Conservation (phyloP, 2,329 filamentous ascomycete species). For the Pseudogymnoascus sp. region DNA sequence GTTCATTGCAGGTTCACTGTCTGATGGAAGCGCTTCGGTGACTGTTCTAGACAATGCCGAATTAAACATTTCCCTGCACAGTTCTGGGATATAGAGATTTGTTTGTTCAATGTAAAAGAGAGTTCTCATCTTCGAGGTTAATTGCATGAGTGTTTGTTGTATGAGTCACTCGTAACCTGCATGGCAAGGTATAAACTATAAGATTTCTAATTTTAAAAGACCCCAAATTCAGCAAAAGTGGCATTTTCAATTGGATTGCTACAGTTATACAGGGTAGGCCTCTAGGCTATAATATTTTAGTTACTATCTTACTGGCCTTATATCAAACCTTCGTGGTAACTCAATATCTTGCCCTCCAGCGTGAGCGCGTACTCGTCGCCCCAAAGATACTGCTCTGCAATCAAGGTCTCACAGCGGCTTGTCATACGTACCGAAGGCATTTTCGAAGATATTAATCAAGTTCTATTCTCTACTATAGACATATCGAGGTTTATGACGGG, state of each 20-base stretch:
- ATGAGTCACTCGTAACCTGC: neutral
- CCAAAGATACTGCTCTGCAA: slow-evolving; percentile 53
- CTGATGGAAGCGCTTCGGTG: neutral
- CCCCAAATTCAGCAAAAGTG: neutral
- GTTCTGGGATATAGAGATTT: neutral
- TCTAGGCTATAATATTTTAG: neutral
- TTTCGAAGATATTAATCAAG: neutral
- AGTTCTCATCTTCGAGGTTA: neutral
- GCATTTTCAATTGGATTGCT: too few relatives aligned
- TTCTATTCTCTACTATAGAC: neutral
- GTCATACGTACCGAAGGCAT: neutral
- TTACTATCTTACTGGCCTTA: neutral
- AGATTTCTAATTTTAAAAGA: neutral
- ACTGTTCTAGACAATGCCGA: neutral
- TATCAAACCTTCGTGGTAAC: slow-evolving; percentile 62
- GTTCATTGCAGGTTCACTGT: neutral
- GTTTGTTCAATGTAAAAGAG: neutral
- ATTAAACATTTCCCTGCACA: neutral
- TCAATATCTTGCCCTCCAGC: slow-evolving; percentile 82
- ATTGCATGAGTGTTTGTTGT: neutral
- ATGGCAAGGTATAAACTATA: neutral
- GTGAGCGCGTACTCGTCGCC: slow-evolving; percentile 85
- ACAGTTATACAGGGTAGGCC: neutral
- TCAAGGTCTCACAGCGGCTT: neutral
- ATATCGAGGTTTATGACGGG: too few relatives aligned